phyloP scores from a whole-genome alignment of 345 rosid genomes.

The Nasturtium officinale region DNA sequence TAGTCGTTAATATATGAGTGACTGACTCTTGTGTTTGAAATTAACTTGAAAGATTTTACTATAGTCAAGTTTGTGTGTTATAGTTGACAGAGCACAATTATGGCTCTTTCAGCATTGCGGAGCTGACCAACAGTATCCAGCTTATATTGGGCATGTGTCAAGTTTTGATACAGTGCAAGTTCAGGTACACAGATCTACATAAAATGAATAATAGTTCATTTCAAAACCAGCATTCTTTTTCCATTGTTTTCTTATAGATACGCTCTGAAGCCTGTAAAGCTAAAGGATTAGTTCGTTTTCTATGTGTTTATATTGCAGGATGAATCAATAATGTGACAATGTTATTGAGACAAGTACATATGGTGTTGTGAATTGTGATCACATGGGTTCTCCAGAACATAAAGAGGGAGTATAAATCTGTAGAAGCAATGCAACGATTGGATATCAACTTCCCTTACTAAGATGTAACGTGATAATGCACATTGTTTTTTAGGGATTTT shows the following conservation, averaged over 20 bases:
- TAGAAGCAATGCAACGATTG: not conserved
- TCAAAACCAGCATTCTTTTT: not conserved
- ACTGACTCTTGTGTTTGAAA: not conserved
- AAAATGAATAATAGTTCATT: too few species aligned
- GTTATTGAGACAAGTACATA: not conserved
- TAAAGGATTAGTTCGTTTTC: not conserved
- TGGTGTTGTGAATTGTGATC: not conserved
- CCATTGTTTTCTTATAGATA: not conserved
- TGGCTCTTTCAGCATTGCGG: not conserved
- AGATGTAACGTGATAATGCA: not conserved
- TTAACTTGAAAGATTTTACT: not conserved
- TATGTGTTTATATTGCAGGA: not conserved
- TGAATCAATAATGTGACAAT: not conserved
- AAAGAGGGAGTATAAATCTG: not conserved
- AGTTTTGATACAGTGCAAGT: not conserved
- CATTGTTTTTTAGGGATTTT: not conserved
- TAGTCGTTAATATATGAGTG: not conserved
- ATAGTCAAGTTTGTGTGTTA: not conserved
- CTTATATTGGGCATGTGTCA: not conserved
- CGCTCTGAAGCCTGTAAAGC: not conserved
- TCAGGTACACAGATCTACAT: not conserved
- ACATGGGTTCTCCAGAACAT: not conserved
- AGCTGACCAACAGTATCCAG: not conserved
- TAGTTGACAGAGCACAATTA: not conserved
- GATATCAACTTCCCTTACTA: not conserved